These are phyloP conservation scores for Aspergillus ochraceus DNA, from an alignment of 2,329 filamentous ascomycete species.

Conservation along the genomic window DNA sequence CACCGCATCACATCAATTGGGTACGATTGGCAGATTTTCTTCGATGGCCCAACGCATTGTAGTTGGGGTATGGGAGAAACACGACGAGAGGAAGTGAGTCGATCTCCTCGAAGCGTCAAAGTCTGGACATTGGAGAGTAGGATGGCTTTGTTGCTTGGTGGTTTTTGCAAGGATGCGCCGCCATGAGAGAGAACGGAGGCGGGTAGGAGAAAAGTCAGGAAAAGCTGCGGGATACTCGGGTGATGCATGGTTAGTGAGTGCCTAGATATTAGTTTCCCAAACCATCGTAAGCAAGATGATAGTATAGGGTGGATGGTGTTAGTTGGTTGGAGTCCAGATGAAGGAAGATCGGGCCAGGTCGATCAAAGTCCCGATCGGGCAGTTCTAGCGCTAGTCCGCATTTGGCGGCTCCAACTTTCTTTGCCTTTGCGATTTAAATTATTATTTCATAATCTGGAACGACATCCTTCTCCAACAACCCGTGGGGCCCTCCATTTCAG, in stretches of 20 bases:
- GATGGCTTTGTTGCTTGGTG: conserved; percentile 50
- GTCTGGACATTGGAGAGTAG: conserved; percentile 69
- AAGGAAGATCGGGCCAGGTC: neutral
- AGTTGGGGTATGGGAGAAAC: conserved; percentile 76
- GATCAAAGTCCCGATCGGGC: neutral
- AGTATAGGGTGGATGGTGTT: too few species aligned
- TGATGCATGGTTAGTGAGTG: neutral
- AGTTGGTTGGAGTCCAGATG: too few species aligned
- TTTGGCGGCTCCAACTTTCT: conserved; percentile 1
- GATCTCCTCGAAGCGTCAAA: conserved; percentile 71
- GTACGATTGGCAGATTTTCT: conserved; percentile 66
- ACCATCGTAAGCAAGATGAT: neutral
- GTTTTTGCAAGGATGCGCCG: conserved; percentile 27
- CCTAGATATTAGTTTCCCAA: neutral
- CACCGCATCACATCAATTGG: conserved; percentile 82
- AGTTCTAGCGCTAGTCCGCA: conserved; percentile 1
- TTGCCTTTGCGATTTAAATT: neutral
- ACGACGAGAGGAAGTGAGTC: conserved; percentile 73
- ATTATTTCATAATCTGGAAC: neutral
- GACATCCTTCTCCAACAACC: neutral
- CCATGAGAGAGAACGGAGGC: conserved; percentile 19
- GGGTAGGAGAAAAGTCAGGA: conserved; percentile 22
- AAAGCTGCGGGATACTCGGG: conserved; percentile 12
- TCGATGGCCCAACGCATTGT: conserved; percentile 67
- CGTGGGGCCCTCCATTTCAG: neutral